A percentile compares a stretch with the other conserved stretches of the same genome.
These are phyloP conservation scores for Kwoniella heveanensis DNA, from an alignment of 768 basidiomycete species.

Conservation along the genomic window DNA sequence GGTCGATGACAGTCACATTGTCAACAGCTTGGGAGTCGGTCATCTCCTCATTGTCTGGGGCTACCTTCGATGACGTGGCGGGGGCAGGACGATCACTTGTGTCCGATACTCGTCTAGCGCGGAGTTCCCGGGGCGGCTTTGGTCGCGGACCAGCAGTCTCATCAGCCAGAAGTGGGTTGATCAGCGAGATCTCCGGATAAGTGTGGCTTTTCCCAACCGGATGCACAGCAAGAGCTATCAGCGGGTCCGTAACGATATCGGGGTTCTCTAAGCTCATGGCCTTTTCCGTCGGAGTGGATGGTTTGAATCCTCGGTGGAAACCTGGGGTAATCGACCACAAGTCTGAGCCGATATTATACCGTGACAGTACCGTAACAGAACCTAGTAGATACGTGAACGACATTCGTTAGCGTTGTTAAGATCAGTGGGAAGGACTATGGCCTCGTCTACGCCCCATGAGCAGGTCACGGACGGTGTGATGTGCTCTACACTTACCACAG, in stretches of 20 bases:
- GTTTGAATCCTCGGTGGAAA: slow-evolving; percentile 10
- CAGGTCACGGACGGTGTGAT: too few relatives aligned
- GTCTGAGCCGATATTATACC: slow-evolving; percentile 1
- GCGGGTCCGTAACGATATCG: slow-evolving; percentile 11
- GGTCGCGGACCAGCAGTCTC: background rate
- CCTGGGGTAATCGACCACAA: slow-evolving; percentile 6
- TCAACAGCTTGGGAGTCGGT: too few relatives aligned
- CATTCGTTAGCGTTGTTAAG: too few relatives aligned
- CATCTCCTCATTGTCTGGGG: too few relatives aligned
- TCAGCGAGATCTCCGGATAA: slow-evolving; percentile 8
- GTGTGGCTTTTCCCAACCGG: background rate
- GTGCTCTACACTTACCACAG: slow-evolving; percentile 19
- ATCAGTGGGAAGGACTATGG: too few relatives aligned
- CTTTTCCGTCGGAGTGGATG: background rate
- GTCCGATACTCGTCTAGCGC: background rate
- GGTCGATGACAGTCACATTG: background rate
- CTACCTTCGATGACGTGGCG: background rate
- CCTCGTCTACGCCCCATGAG: too few relatives aligned
- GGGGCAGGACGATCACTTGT: too few relatives aligned
- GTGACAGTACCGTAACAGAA: slow-evolving; percentile 6
- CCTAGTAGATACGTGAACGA: slow-evolving; percentile 6
- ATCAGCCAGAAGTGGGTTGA: slow-evolving; percentile 16
- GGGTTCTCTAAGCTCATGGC: background rate
- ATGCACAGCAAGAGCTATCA: slow-evolving; percentile 9
- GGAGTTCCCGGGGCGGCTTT: background rate